Evolutionary conservation across 768 basidiomycete genomes (phyloP).

Genomic region (Agaricus sinodeliciosus): DNA sequence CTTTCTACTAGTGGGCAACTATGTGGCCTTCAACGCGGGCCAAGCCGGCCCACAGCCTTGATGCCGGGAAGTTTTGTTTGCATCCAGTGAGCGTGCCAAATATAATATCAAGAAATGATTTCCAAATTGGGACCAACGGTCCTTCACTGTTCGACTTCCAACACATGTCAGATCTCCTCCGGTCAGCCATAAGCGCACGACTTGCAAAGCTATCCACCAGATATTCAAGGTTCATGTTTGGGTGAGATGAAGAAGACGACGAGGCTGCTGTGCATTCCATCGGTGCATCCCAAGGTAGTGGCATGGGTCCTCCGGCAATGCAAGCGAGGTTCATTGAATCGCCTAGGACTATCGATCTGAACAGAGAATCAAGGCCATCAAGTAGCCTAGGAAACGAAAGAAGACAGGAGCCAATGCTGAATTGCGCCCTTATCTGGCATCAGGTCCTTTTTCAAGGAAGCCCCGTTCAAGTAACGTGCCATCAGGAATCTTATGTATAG

Average conservation of each 20-base stretch:
- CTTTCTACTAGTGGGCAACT: too few species aligned
- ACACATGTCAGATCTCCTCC: slow-evolving; percentile 69
- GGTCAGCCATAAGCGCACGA: slow-evolving; percentile 71
- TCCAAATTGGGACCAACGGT: not conserved
- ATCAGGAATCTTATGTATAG: slow-evolving; percentile 56
- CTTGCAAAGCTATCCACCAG: slow-evolving; percentile 64
- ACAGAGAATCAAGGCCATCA: slow-evolving; percentile 25
- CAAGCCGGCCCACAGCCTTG: too few species aligned
- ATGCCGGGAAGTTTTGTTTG: too few species aligned
- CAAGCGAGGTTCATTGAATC: slow-evolving; percentile 26
- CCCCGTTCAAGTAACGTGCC: slow-evolving; percentile 66
- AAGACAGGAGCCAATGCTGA: slow-evolving; percentile 46
- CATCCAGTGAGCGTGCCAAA: not conserved
- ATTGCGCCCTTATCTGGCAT: slow-evolving; percentile 73
- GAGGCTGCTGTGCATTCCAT: slow-evolving; percentile 55
- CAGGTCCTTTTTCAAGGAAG: slow-evolving; percentile 72
- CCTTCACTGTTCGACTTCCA: not conserved
- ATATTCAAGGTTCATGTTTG: slow-evolving; percentile 13
- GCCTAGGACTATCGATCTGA: slow-evolving; percentile 15
- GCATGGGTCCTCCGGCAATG: slow-evolving; percentile 59
- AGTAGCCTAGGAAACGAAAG: slow-evolving; percentile 18
- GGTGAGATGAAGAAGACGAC: slow-evolving; percentile 43
- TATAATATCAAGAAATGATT: not conserved
- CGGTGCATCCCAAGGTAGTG: slow-evolving; percentile 51
- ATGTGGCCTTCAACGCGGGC: too few species aligned